Evolutionary conservation across 2,329 filamentous ascomycete species (phyloP).

Genomic region (Colletotrichum plurivorum): DNA sequence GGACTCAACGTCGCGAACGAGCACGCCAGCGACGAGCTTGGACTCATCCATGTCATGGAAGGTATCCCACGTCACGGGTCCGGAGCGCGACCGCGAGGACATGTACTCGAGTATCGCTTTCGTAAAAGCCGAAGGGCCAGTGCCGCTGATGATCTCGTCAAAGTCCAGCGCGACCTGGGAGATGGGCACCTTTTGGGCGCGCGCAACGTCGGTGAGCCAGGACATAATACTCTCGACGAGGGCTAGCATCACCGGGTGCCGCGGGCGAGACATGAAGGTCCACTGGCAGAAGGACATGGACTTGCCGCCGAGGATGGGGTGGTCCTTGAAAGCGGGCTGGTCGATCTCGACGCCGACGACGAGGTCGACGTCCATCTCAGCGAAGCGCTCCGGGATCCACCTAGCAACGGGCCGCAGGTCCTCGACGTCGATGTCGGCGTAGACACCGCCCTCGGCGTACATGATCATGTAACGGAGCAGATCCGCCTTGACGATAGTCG

Average conservation of each 20-base stretch:
- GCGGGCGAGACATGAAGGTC: slow-evolving; percentile 80
- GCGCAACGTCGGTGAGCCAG: slow-evolving; percentile 74
- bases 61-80: slow-evolving; percentile 69
- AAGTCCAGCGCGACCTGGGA: slow-evolving; percentile 77
- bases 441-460: slow-evolving; percentile 84
- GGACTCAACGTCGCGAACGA: slow-evolving; percentile 79
- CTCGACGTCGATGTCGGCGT: slow-evolving; percentile 66
- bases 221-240: slow-evolving; percentile 78
- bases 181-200: slow-evolving; percentile 70
- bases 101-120: slow-evolving; percentile 75
- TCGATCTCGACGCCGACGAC: slow-evolving; percentile 81
- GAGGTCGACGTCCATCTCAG: slow-evolving; percentile 76
- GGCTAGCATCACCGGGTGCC: slow-evolving; percentile 76
- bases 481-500: slow-evolving; percentile 77
- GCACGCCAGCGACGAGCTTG: slow-evolving; percentile 73
- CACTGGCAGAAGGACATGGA: slow-evolving; percentile 81
- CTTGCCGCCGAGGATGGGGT: slow-evolving; percentile 77
- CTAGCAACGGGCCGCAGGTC: slow-evolving; percentile 52
- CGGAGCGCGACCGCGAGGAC: slow-evolving; percentile 51
- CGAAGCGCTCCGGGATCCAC: slow-evolving; percentile 65
- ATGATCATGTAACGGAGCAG: slow-evolving; percentile 80
- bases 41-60: slow-evolving; percentile 79
- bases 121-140: slow-evolving; percentile 80
- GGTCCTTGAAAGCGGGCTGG: slow-evolving; percentile 74
- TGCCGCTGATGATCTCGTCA: slow-evolving; percentile 81